Evolutionary conservation across 345 rosid species (phyloP).

Genomic region (Cochlearia excelsa): DNA sequence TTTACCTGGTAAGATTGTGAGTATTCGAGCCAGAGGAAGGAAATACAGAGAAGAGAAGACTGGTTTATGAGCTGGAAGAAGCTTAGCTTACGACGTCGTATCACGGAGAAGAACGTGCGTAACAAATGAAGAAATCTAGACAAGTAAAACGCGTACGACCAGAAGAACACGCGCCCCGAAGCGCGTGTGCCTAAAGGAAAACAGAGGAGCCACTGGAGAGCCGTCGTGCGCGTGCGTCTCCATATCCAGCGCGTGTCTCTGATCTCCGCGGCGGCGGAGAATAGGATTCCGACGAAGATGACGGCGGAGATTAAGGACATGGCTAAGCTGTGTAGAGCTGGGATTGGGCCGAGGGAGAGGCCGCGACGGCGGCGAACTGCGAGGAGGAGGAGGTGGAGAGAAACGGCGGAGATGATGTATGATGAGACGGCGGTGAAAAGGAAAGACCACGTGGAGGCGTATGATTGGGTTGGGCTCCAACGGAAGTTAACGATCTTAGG

Average conservation of each 20-base stretch:
- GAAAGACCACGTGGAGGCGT: slow-evolving; percentile 92
- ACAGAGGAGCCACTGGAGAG: slow-evolving; percentile 91
- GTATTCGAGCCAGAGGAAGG: slow-evolving; percentile 91
- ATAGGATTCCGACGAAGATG: slow-evolving; percentile 68
- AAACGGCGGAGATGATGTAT: slow-evolving; percentile 47
- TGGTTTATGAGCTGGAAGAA: slow-evolving; percentile 67
- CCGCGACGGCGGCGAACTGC: slow-evolving; percentile 41
- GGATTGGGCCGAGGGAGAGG: slow-evolving; percentile 76
- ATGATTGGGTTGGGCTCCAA: slow-evolving; percentile 70
- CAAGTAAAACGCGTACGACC: slow-evolving; percentile 89
- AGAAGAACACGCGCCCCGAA: slow-evolving; percentile 95
- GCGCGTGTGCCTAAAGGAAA: slow-evolving; percentile 97
- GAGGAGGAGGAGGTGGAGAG: slow-evolving; percentile 56
- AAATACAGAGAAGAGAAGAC: slow-evolving; percentile 61
- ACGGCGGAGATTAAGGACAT: slow-evolving; percentile 55
- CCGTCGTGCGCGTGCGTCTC: slow-evolving; percentile 55
- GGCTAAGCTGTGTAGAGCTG: slow-evolving; percentile 71
- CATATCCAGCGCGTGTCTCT: slow-evolving; percentile 86
- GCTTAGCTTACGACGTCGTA: slow-evolving; percentile 48
- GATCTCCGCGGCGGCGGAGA: slow-evolving; percentile 77
- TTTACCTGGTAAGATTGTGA: slow-evolving; percentile 80
- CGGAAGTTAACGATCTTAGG: slow-evolving; percentile 78
- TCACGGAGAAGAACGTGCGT: slow-evolving; percentile 62
- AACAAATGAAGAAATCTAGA: slow-evolving; percentile 76
- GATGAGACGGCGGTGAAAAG: slow-evolving; percentile 55